Evolutionary conservation across 768 basidiomycete genomes (phyloP).

Genomic region (Tylopilus rubrobrunneus): DNA sequence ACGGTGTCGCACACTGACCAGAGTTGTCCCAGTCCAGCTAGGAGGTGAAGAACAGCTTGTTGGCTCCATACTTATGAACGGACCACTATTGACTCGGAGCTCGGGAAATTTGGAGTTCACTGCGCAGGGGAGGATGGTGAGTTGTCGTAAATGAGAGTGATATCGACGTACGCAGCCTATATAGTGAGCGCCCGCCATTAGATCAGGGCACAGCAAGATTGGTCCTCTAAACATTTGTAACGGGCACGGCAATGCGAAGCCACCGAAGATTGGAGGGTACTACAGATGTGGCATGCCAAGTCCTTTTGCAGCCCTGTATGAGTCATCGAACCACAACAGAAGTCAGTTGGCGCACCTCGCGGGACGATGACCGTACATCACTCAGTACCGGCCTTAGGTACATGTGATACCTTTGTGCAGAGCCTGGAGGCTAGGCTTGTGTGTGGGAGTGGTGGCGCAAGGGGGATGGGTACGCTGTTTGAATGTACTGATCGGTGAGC

Average conservation of each 20-base stretch:
- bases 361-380: background rate
- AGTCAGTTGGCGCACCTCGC: background rate
- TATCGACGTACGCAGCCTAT: constrained; percentile 12
- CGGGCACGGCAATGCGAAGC: constrained; percentile 1
- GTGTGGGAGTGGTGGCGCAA: constrained; percentile 13
- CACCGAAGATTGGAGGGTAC: background rate
- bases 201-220: constrained; percentile 18
- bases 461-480: background rate
- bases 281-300: background rate
- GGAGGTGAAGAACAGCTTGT: background rate
- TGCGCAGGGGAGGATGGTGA: background rate
- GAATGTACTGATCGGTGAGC: background rate
- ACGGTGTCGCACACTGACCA: constrained; percentile 6
- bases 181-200: constrained; percentile 12
- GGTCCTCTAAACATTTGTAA: background rate
- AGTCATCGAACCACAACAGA: background rate
- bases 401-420: background rate
- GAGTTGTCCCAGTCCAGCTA: background rate
- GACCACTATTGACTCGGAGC: background rate
- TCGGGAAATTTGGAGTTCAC: background rate
- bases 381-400: background rate
- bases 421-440: constrained; percentile 1
- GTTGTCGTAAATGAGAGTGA: constrained; percentile 1
- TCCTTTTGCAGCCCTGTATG: background rate
- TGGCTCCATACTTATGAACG: constrained; percentile 5